Conservation (phyloP, 495 filamentous ascomycete species). For the Penicillium lagena region DNA sequence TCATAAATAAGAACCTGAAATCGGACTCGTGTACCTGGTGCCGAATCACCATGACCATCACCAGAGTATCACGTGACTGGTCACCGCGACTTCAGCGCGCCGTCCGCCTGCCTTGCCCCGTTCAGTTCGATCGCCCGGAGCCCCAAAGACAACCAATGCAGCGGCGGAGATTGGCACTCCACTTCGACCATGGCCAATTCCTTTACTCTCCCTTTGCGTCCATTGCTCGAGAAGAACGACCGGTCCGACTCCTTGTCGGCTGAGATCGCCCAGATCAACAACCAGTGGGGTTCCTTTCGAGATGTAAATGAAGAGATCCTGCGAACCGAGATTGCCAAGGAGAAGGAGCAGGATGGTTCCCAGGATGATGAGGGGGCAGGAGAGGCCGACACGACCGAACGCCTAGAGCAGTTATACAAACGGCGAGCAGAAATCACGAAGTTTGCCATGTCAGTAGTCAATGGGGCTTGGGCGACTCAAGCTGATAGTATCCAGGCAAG, state of each 20-base stretch:
- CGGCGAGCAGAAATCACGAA: constrained; percentile 37
- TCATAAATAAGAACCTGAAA: too few species aligned
- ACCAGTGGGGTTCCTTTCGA: constrained; percentile 68
- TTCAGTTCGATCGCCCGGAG: too few species aligned
- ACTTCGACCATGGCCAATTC: constrained; percentile 31
- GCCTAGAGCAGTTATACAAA: constrained; percentile 36
- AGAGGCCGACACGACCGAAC: constrained; percentile 33
- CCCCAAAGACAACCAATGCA: too few species aligned
- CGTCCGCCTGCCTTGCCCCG: too few species aligned
- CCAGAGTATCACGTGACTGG: too few species aligned
- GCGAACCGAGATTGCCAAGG: constrained; percentile 50
- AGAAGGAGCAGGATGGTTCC: constrained; percentile 33
- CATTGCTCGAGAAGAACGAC: constrained; percentile 46
- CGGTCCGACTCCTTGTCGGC: constrained; percentile 58
- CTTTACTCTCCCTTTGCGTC: constrained; percentile 58
- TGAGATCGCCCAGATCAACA: constrained; percentile 68
- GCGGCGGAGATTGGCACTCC: too few species aligned
- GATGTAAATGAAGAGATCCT: constrained; percentile 58
- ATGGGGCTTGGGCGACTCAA: background rate
- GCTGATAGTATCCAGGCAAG: constrained; percentile 39
- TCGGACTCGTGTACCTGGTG: too few species aligned
- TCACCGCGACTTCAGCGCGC: too few species aligned
- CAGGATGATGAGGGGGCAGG: constrained; percentile 25
- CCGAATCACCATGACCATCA: too few species aligned
- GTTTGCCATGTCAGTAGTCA: constrained; percentile 32